Evolutionary conservation across 768 basidiomycete genomes (phyloP).

Genomic region (Boletus speciosus): DNA sequence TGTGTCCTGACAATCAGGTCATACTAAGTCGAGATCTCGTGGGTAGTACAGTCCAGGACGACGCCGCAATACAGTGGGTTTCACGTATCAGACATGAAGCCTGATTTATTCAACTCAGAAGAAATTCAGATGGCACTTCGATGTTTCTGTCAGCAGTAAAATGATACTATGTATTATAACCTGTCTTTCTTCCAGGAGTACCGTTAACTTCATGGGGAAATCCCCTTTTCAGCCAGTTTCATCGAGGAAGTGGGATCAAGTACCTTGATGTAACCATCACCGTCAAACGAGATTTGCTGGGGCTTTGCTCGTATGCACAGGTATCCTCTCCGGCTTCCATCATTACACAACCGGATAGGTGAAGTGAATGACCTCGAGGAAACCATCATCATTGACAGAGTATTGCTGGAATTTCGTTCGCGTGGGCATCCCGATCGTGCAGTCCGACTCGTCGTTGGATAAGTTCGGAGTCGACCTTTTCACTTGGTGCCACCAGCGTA

Average conservation of each 20-base stretch:
- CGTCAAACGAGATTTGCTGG: too few species aligned
- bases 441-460: not conserved
- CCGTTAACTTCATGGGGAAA: not conserved
- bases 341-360: not conserved
- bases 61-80: not conserved
- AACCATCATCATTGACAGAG: not conserved
- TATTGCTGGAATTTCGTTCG: not conserved
- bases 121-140: not conserved
- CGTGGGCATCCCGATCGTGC: not conserved
- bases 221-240: not conserved
- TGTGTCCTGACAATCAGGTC: not conserved
- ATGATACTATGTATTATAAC: not conserved
- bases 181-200: not conserved
- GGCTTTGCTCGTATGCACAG: too few species aligned
- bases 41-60: not conserved
- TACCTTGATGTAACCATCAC: too few species aligned
- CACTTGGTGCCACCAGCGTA: too few species aligned
- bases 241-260: not conserved
- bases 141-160: not conserved
- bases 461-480: not conserved
- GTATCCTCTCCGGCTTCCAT: not conserved
- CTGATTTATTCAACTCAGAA: not conserved
- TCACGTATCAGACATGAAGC: not conserved
- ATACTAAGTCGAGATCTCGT: too few species aligned
- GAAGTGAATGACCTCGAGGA: not conserved